Base-by-base conservation (phyloP, 1,139 yeast species). In the Suhomyces maxii region DNA sequence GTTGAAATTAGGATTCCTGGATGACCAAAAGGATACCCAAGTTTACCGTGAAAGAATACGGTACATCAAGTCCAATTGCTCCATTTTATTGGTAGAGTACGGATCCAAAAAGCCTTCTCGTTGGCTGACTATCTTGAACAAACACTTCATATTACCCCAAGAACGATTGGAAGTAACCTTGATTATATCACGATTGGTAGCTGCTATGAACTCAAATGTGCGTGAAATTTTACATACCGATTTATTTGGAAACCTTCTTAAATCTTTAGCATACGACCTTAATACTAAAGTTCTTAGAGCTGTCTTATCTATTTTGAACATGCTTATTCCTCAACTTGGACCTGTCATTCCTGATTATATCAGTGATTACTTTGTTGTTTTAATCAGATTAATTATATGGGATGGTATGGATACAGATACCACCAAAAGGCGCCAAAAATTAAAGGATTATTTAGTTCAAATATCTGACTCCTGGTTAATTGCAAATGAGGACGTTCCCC, bases 321-420 rank as follows among this genome's bases (percentile, higher is more conserved):
- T 84, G 84, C 48, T 78, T 8, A 57, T 83, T 7, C 89, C 89
- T 0, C 80, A 79, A 51, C 60, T 80, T 1, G 69, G 77, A 45
- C 63, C 65, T 28, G 62, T 56, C 14, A 55, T 80, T 3, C 59
- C 67, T 1, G 48, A 58, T 0, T 63, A 64, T 41, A 53, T 82
- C 7, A 72, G 80, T 0, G 77, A 75, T 35, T 52, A 83, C 8
- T 68, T 80, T 41, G 67, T 76, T 1, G 63, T 80, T 1, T 77
- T 73, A 49, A 68, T 79, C 2, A 61, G 87, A 32, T 55, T 79
- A 7, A 42, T 53, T 7, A 45, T 58, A 30, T 76, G 80, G 79
- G 51, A 56, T 12, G 59, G 53, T 7, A 50, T 54, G 40, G 42
- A 41, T 33, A 35, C 11, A 7, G 13, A 26, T 5, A 7, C 9